Evolutionary conservation across 1,139 yeast species (phyloP).

Genomic region (Blastobotrys apis): DNA sequence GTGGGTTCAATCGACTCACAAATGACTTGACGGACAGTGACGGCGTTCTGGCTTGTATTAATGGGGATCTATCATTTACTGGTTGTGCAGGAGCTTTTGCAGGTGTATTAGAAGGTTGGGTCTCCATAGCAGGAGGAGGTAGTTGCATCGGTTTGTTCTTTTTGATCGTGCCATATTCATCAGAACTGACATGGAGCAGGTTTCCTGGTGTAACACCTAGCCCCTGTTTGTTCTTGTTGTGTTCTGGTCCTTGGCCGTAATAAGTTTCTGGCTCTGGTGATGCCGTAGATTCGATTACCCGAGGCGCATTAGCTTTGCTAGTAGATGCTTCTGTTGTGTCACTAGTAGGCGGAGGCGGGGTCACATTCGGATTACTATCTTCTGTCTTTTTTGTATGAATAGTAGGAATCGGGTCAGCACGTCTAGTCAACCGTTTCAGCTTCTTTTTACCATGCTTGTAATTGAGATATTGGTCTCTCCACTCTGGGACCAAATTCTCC

Average conservation of each 20-base stretch:
- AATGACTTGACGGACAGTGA: background rate
- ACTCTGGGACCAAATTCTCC: slow-evolving; percentile 65
- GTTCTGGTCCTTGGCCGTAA: no score
- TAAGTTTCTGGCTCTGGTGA: no score
- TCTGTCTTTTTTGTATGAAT: no score
- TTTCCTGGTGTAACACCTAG: background rate
- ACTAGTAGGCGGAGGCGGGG: no score
- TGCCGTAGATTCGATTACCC: no score
- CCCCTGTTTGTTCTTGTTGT: no score
- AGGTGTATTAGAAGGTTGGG: no score
- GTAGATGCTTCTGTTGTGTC: no score
- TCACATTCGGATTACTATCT: no score
- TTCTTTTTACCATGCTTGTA: slow-evolving; percentile 63
- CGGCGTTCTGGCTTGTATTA: background rate
- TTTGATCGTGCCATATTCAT: background rate
- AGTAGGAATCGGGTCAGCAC: no score
- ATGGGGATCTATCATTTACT: background rate
- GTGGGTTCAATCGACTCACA: slow-evolving; percentile 1
- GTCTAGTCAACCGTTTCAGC: slow-evolving; percentile 50
- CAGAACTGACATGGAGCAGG: background rate
- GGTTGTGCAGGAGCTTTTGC: no score
- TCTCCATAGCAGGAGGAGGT: background rate
- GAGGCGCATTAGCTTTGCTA: no score
- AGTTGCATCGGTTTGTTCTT: background rate
- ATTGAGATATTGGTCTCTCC: slow-evolving; percentile 77